Conservation (phyloP, 1,284 basidiomycete species). For the Malassezia sp. region DNA sequence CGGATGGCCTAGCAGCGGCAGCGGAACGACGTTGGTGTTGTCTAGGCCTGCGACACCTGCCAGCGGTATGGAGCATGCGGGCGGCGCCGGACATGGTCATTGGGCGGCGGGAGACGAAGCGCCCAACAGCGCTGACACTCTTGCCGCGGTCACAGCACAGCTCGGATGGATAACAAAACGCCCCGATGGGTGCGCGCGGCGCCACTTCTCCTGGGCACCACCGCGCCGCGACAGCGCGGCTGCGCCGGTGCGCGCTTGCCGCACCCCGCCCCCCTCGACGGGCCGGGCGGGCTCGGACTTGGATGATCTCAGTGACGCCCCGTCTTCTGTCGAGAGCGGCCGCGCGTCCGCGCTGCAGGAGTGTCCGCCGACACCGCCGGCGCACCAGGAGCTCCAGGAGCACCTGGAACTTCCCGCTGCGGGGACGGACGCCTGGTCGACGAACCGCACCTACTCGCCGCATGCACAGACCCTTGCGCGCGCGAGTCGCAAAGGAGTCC, state of each 20-base stretch:
- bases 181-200: too few relatives aligned
- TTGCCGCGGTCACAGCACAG: too few relatives aligned
- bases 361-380: neutral
- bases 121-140: too few relatives aligned
- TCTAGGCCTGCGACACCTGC: neutral
- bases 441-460: too few relatives aligned
- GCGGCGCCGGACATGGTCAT: too few relatives aligned
- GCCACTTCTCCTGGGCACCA: neutral
- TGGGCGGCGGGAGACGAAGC: too few relatives aligned
- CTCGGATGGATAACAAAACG: too few relatives aligned
- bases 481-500: neutral
- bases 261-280: neutral
- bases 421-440: too few relatives aligned
- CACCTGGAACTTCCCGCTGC: too few relatives aligned
- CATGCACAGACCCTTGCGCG: neutral
- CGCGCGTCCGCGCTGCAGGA: neutral
- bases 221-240: neutral
- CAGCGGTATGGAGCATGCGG: too few relatives aligned
- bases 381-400: too few relatives aligned
- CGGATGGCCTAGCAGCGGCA: slow-evolving; percentile 2
- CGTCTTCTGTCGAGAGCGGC: neutral
- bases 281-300: neutral
- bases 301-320: neutral
- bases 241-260: neutral
- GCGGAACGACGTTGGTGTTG: neutral